phyloP scores from a whole-genome alignment of 1,139 yeast species.

The Yarrowia galli region DNA sequence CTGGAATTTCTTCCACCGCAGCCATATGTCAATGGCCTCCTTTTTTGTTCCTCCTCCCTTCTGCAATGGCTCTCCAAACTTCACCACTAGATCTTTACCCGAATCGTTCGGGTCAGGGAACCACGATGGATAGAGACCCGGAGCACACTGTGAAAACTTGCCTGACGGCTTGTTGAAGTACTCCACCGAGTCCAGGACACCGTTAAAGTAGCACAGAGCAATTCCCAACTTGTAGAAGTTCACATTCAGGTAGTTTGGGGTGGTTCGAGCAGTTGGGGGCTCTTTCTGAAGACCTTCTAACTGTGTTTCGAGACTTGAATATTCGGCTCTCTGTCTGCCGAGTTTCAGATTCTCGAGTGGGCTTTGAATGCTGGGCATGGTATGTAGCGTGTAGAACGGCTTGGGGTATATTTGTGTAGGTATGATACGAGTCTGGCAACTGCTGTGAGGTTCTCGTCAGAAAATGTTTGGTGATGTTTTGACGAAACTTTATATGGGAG shows the following conservation, averaged over 20 bases:
- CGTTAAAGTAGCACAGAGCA: constrained; percentile 15
- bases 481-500: no score
- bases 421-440: no score
- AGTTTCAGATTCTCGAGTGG: constrained; percentile 6
- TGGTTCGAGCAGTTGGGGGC: constrained; percentile 2
- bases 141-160: constrained; percentile 20
- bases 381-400: background rate
- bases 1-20: constrained; percentile 46
- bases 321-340: constrained; percentile 2
- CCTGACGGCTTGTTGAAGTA: constrained; percentile 20
- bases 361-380: background rate
- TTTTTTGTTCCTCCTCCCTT: constrained; percentile 45
- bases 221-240: constrained; percentile 31
- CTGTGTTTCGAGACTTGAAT: background rate
- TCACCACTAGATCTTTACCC: constrained; percentile 45
- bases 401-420: background rate
- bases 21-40: constrained; percentile 46
- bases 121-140: constrained; percentile 41
- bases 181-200: constrained; percentile 18
- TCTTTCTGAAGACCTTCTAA: constrained; percentile 6
- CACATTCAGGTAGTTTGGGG: constrained; percentile 14
- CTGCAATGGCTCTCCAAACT: constrained; percentile 47
- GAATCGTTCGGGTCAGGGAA: constrained; percentile 42
- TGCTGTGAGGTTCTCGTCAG: no score
- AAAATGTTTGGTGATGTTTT: no score